These are phyloP conservation scores for Cymbopogon citratus DNA, from an alignment of 176 grass and related monocot species.

Conservation along the genomic window DNA sequence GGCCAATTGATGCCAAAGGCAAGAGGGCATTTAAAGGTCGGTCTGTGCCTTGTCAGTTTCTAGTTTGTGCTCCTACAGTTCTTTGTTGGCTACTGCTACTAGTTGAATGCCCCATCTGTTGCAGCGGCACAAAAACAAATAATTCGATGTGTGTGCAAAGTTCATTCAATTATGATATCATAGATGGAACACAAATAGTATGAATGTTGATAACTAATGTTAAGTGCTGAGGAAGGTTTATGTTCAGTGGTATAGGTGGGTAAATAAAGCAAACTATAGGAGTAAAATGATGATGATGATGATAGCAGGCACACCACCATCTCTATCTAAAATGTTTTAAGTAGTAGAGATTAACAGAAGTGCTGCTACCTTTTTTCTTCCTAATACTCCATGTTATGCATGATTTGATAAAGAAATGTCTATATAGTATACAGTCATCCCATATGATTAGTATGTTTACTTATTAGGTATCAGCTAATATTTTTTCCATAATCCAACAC, in stretches of 20 bases:
- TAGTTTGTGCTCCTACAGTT: not conserved
- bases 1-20: constrained; percentile 85
- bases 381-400: not conserved
- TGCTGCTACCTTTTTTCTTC: not conserved
- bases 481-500: not conserved
- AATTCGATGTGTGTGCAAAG: not conserved
- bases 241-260: not conserved
- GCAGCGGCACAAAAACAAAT: not conserved
- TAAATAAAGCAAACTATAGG: not conserved
- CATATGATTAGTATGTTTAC: not conserved
- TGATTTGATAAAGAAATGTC: not conserved
- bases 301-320: not conserved
- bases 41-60: not conserved
- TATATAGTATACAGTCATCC: not conserved
- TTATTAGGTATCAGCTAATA: not conserved
- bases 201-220: not conserved
- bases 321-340: not conserved
- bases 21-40: constrained; percentile 93
- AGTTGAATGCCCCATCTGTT: not conserved
- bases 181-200: not conserved
- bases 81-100: not conserved
- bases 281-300: not conserved
- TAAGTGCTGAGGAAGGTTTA: not conserved
- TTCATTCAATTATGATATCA: not conserved
- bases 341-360: not conserved